These are phyloP conservation scores for Cicer chorassanicum DNA, from an alignment of 306 rosid species.

Conservation along the genomic window DNA sequence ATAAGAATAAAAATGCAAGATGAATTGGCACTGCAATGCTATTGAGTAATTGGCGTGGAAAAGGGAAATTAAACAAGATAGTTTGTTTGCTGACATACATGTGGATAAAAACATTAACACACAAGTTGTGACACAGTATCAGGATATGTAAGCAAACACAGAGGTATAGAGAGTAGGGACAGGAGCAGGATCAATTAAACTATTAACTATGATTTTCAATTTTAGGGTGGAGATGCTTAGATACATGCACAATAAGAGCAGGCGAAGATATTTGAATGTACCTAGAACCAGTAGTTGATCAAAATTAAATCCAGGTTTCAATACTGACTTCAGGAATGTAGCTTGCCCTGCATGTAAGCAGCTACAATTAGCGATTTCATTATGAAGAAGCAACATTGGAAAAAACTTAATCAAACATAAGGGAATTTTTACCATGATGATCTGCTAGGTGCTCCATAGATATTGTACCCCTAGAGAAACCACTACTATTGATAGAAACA, in stretches of 20 bases:
- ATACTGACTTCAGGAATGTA: constrained; percentile 61
- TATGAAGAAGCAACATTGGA: constrained; percentile 28
- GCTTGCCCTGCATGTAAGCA: constrained; percentile 69
- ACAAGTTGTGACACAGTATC: constrained; percentile 3
- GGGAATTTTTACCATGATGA: constrained; percentile 68
- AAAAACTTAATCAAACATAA: constrained; percentile 33
- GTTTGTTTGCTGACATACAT: neutral
- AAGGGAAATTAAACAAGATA: neutral
- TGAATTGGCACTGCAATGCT: neutral
- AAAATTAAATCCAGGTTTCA: constrained; percentile 88
- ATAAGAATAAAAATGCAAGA: constrained; percentile 10
- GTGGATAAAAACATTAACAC: neutral
- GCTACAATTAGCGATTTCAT: constrained; percentile 39
- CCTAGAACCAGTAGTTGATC: constrained; percentile 85
- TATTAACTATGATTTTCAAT: neutral
- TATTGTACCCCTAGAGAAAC: constrained; percentile 79
- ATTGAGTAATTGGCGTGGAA: neutral
- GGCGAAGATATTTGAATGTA: constrained; percentile 43
- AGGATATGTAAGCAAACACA: neutral
- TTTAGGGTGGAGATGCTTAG: neutral
- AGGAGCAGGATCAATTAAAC: neutral
- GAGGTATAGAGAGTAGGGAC: neutral
- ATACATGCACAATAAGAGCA: neutral
- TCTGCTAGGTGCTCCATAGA: constrained; percentile 83
- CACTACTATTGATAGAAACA: constrained; percentile 66